Evolutionary conservation across 2,329 filamentous ascomycete species (phyloP).

Genomic region (Tolypocladium inflatum): DNA sequence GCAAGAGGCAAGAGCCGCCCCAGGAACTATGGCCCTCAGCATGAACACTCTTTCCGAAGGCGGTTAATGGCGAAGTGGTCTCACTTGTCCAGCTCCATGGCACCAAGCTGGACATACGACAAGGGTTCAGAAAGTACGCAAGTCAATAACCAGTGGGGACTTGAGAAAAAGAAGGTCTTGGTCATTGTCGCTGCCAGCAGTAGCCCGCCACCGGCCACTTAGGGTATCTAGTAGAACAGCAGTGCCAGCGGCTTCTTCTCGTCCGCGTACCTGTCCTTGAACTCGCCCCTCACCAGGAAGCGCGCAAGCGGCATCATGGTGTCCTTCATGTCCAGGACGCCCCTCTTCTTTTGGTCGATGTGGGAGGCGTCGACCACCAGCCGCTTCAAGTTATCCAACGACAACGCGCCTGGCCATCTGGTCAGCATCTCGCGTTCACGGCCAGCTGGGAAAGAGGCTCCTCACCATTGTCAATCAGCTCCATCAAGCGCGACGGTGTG

Average conservation of each 20-base stretch:
- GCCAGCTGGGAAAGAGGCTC: background rate
- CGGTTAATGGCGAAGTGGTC: too few relatives aligned
- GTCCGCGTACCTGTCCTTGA: constrained; percentile 60
- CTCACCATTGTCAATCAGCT: constrained; percentile 72
- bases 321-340: constrained; percentile 92
- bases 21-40: too few relatives aligned
- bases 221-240: constrained; percentile 50
- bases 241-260: constrained; percentile 49
- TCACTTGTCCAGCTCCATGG: too few relatives aligned
- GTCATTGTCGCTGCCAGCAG: background rate
- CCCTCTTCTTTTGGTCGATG: constrained; percentile 89
- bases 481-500: constrained; percentile 73
- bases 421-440: constrained; percentile 1
- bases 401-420: constrained; percentile 49
- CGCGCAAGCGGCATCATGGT: constrained; percentile 71
- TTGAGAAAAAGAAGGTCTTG: background rate
- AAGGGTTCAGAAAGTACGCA: too few relatives aligned
- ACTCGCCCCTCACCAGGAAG: constrained; percentile 60
- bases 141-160: too few relatives aligned
- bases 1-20: background rate
- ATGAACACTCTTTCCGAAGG: background rate
- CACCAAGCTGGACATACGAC: too few relatives aligned
- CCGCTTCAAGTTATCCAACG: constrained; percentile 60
- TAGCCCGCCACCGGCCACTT: background rate
- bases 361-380: constrained; percentile 87